Conservation (phyloP, 2,329 filamentous ascomycete genomes). For the Fusarium pseudocircinatum region DNA sequence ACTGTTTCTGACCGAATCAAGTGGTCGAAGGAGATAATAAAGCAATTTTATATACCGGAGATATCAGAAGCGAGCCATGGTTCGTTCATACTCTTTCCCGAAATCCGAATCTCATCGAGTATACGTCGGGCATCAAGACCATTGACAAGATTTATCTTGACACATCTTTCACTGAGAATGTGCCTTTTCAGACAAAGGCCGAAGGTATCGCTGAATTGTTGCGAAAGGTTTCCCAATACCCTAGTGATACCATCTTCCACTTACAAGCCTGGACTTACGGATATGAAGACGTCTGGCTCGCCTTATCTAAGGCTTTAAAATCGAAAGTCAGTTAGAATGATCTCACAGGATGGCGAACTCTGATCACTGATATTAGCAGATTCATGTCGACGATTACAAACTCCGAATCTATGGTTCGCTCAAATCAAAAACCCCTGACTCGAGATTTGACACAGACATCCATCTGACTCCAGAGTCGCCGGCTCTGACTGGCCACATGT, state of each 20-base stretch:
- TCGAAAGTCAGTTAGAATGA: slow-evolving; percentile 60
- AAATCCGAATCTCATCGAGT: slow-evolving; percentile 79
- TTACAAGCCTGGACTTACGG: slow-evolving; percentile 89
- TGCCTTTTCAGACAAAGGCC: slow-evolving; percentile 69
- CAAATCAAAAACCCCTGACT: slow-evolving; percentile 53
- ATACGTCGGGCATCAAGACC: slow-evolving; percentile 69
- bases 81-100: slow-evolving; percentile 79
- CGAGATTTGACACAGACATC: slow-evolving; percentile 51
- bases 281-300: slow-evolving; percentile 92
- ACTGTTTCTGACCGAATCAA: slow-evolving; percentile 36
- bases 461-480: slow-evolving; percentile 68
- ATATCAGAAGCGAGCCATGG: slow-evolving; percentile 87
- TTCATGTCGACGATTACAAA: slow-evolving; percentile 88
- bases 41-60: slow-evolving; percentile 87
- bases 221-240: slow-evolving; percentile 72
- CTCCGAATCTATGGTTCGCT: slow-evolving; percentile 76
- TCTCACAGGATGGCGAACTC: accelerated
- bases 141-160: slow-evolving; percentile 90
- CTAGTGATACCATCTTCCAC: slow-evolving; percentile 80
- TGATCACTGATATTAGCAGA: slow-evolving; percentile 51
- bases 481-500: slow-evolving; percentile 75
- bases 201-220: slow-evolving; percentile 81
- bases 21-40: slow-evolving; percentile 79
- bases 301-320: slow-evolving; percentile 75
- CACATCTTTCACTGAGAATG: slow-evolving; percentile 73